Evolutionary conservation across 2,329 filamentous ascomycete species (phyloP), one percentile per base, ranked within the genome.

Genomic region (Colletotrichum truncatum): DNA sequence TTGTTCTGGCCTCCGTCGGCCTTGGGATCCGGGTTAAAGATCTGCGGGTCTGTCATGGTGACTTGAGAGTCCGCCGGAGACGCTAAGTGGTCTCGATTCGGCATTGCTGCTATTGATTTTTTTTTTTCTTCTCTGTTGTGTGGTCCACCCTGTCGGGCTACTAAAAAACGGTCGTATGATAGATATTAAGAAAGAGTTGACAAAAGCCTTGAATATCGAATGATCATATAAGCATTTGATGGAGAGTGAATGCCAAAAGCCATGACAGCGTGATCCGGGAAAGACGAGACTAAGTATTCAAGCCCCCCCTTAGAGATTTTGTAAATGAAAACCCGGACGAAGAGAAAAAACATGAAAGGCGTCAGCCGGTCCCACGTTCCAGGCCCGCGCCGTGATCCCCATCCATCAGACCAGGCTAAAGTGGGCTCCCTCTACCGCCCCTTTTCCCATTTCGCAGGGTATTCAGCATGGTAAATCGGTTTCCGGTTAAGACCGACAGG

Each of bases 51-150:
- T n/a, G 57, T 18, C 6, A 60, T 26, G 16, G 62, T 65, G 28
- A 49, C 30, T n/a, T 62, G 49, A 8, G 62, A 62, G 34, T 55
- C 43, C n/a, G 62, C 16, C 14, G 34, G 62, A 23, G 62, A 62
- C 43, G 57, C 34, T 5, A 41, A 16, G n/a, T 43, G 26, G 7
- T 49, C 18, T 28, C 6, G 34, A 21, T 55, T 62, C 34, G 49
- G 51, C 62, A 65, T 26, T 52, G 25, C 6, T n/a, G 34, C 4
- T 51, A 7, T 14, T 18, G 16, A 4, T 18, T 6, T 41, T 3
- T 14, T 0, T n/a, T 54, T 7, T 3, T 21, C 26, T 23, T 23
- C 21, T 25, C 10, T 28, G 43, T 7, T 28, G 43, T 46, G 7
- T 3, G 23, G 23, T 43, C 25, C 39, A 26, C 43, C 10, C 16